Conservation (phyloP, 805 yeast species). For the Candida chilensis region DNA sequence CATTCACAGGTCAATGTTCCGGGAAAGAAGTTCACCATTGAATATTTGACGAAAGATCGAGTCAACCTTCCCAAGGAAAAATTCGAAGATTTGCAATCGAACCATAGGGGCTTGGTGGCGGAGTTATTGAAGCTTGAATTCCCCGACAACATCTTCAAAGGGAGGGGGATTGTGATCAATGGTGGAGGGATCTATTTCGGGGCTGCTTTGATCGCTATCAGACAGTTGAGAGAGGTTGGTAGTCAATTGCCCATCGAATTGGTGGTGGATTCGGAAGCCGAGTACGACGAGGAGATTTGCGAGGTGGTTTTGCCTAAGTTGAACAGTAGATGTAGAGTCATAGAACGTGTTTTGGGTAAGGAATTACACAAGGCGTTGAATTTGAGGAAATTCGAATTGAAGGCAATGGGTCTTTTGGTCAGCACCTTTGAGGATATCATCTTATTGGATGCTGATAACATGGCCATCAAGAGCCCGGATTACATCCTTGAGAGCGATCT, state of each 20-base stretch:
- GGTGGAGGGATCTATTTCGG: conserved; percentile 80
- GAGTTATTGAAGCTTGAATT: conserved; percentile 12
- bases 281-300: conserved; percentile 68
- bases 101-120: conserved; percentile 16
- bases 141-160: conserved; percentile 19
- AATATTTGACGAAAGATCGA: conserved; percentile 5
- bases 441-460: conserved; percentile 68
- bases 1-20: too few relatives aligned
- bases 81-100: conserved; percentile 11
- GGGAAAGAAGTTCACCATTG: too few relatives aligned
- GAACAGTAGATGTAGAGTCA: conserved; percentile 58
- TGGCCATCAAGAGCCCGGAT: conserved; percentile 61
- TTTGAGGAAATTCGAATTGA: conserved; percentile 60
- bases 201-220: conserved; percentile 57
- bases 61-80: too few relatives aligned
- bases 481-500: conserved; percentile 37
- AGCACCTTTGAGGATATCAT: conserved; percentile 68
- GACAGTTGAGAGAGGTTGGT: conserved; percentile 56
- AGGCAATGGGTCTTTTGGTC: conserved; percentile 59
- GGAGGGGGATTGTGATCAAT: conserved; percentile 58
- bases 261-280: conserved; percentile 60
- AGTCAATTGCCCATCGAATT: conserved; percentile 75
- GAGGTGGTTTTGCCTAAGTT: conserved; percentile 49
- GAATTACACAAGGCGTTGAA: conserved; percentile 35
- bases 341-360: conserved; percentile 54